phyloP scores from a whole-genome alignment of 805 yeast genomes.

The Monosporozyma solicola region DNA sequence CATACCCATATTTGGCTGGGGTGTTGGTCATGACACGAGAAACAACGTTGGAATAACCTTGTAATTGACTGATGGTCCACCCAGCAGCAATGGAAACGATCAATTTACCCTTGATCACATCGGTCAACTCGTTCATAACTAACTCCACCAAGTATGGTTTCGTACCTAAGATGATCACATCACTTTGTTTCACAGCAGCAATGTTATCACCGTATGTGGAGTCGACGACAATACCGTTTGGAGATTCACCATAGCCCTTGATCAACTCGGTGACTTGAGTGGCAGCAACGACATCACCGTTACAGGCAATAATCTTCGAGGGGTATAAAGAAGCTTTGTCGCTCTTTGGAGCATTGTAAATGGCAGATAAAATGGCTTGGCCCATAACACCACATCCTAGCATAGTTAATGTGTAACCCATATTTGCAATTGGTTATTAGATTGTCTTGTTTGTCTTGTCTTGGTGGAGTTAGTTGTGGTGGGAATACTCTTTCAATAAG shows the following conservation, averaged over 20 bases:
- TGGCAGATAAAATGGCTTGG: constrained; percentile 77
- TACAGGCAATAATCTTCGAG: constrained; percentile 67
- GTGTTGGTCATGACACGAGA: constrained; percentile 98
- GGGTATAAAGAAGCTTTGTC: constrained; percentile 41
- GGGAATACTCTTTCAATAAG: neutral
- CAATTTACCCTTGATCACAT: constrained; percentile 43
- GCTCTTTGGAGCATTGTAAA: constrained; percentile 26
- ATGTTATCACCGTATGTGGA: constrained; percentile 45
- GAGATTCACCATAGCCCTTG: constrained; percentile 35
- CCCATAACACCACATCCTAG: constrained; percentile 97
- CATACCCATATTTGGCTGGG: constrained; percentile 86
- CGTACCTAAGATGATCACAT: constrained; percentile 72
- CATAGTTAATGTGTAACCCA: constrained; percentile 55
- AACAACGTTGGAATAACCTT: constrained; percentile 42
- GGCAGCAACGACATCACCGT: constrained; percentile 35
- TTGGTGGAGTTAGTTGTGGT: neutral
- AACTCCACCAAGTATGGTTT: constrained; percentile 74
- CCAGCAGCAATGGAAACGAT: constrained; percentile 88
- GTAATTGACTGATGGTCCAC: constrained; percentile 67
- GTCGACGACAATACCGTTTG: constrained; percentile 41
- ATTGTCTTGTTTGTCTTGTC: neutral
- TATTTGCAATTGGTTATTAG: constrained; percentile 1
- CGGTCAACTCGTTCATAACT: constrained; percentile 45
- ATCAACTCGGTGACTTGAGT: constrained; percentile 43
- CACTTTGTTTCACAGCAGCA: constrained; percentile 52